Percentiles rank a stretch among this genome's conserved stretches.
phyloP scores from a whole-genome alignment of 2,329 filamentous ascomycete species.

The Pseudophaeomoniella oleicola region DNA sequence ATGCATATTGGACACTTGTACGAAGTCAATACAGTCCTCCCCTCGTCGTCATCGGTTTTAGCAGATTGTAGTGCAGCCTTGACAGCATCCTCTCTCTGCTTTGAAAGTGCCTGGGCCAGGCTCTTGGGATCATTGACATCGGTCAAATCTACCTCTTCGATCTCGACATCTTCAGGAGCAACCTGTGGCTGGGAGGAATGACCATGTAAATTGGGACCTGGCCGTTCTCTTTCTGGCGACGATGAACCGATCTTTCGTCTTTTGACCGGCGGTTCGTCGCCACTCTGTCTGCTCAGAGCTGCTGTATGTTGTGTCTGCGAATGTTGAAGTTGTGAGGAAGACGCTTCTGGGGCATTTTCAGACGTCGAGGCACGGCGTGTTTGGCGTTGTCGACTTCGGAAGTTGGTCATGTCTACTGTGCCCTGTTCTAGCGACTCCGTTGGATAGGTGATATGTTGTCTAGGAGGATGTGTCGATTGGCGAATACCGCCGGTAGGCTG shows the following conservation, averaged over 20 bases:
- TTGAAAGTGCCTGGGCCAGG: slow-evolving; percentile 32
- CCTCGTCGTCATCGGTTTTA: slow-evolving; percentile 13
- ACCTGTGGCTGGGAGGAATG: too few species aligned
- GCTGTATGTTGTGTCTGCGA: neutral
- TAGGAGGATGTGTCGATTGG: too few species aligned
- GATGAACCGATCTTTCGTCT: neutral
- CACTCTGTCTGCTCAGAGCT: too few species aligned
- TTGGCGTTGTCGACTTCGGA: too few species aligned
- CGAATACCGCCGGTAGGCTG: too few species aligned
- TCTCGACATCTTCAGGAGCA: slow-evolving; percentile 9
- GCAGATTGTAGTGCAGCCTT: slow-evolving; percentile 25
- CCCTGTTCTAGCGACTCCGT: too few species aligned
- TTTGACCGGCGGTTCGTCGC: neutral
- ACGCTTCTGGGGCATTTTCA: too few species aligned
- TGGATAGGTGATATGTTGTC: too few species aligned
- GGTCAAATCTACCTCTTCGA: slow-evolving; percentile 38
- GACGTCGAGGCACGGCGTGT: too few species aligned
- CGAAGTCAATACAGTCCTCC: slow-evolving; percentile 25
- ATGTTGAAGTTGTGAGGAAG: too few species aligned
- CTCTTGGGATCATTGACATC: slow-evolving; percentile 24
- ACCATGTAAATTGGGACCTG: neutral
- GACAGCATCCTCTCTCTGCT: slow-evolving; percentile 37
- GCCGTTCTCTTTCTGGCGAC: neutral
- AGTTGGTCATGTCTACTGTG: too few species aligned
- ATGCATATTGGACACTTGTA: slow-evolving; percentile 50